Evolutionary conservation across 176 grass and related monocot species (phyloP), one percentile per base, ranked within the genome.

Genomic region (Puccinellia tenuiflora): DNA sequence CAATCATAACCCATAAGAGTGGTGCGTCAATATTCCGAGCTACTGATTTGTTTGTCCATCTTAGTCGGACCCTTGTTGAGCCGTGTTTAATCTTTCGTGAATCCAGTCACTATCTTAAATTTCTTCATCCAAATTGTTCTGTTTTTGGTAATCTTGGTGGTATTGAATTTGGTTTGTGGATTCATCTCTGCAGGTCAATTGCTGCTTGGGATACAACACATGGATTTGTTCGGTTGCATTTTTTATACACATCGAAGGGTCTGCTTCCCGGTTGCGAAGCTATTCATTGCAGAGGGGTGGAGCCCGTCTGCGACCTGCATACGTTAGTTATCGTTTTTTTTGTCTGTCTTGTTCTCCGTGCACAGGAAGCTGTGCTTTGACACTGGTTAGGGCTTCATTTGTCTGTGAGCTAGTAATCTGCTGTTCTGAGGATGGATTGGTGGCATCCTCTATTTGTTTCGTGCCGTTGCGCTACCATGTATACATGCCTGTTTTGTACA

Each of bases 251-350:
- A 37, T 83, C 1, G 30, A 74, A 83, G 50, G 83, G 75, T 79
- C 67, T 86, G 73, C 84, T 90, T 90, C 79, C 52, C 12, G 45
- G 73, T 86, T 47, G 64, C 64, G 88, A 83, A 83, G 88, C 79
- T 73, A 65, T 83, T 84, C 80, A 79, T 86, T 86, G 52, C 68
- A 67, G 57, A 79, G 77, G 80, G 67, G 67, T 80, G 75, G 48
- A 75, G 51, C 26, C 39, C 67, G 5, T 83, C 24, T 48, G 66
- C 55, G 31, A 53, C 56, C 52, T 77, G 64, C 28, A 78, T 73
- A 74, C 8, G 0, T 40, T 83, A 78, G 79, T 90, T 85, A 0
- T 90, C 65, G 0, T 47, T 72, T 20, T 64, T 77, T 88, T 29
- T 15, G 52, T 46, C 25, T 22, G 42, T 59, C 69, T 81, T 82